phyloP scores from a whole-genome alignment of 2,329 filamentous ascomycete genomes.

The Aspergillus latus region DNA sequence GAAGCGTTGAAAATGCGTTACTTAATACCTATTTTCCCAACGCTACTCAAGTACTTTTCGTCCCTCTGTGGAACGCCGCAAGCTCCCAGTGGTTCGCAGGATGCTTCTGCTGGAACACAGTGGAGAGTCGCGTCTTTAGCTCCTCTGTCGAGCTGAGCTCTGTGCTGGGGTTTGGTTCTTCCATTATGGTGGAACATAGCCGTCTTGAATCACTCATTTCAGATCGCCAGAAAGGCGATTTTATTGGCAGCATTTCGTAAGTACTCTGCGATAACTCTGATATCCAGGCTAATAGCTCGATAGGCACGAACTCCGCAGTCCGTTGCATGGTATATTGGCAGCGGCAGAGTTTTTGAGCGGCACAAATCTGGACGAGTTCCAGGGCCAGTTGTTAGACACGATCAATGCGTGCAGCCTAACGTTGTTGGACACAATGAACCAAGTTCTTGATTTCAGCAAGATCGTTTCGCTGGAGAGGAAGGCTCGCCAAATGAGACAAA shows the following conservation, averaged over 20 bases:
- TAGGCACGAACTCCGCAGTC: slow-evolving; percentile 45
- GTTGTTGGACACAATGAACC: slow-evolving; percentile 46
- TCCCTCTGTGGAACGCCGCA: slow-evolving; percentile 53
- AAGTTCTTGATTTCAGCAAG: slow-evolving; percentile 54
- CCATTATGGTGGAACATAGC: slow-evolving; percentile 45
- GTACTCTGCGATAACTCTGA: slow-evolving; percentile 3
- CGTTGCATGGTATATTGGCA: slow-evolving; percentile 45
- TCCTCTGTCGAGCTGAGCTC: slow-evolving; percentile 42
- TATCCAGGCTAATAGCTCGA: background rate
- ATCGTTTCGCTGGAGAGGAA: slow-evolving; percentile 45
- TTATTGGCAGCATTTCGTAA: slow-evolving; percentile 45
- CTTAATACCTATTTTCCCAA: slow-evolving; percentile 49
- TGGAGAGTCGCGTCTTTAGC: slow-evolving; percentile 39
- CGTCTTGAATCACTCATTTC: slow-evolving; percentile 45
- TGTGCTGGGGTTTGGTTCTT: slow-evolving; percentile 43
- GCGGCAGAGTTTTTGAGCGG: slow-evolving; percentile 44
- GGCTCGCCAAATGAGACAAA: slow-evolving; percentile 35
- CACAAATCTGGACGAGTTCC: slow-evolving; percentile 41
- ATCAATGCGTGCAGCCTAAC: slow-evolving; percentile 45
- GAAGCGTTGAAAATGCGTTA: slow-evolving; percentile 38
- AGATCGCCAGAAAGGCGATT: slow-evolving; percentile 46
- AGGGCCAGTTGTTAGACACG: slow-evolving; percentile 40
- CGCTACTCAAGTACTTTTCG: slow-evolving; percentile 50
- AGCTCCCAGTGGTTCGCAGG: slow-evolving; percentile 49
- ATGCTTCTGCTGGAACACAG: slow-evolving; percentile 46